Evolutionary conservation across 768 basidiomycete species (phyloP).

Genomic region (Termitomyces sp.): DNA sequence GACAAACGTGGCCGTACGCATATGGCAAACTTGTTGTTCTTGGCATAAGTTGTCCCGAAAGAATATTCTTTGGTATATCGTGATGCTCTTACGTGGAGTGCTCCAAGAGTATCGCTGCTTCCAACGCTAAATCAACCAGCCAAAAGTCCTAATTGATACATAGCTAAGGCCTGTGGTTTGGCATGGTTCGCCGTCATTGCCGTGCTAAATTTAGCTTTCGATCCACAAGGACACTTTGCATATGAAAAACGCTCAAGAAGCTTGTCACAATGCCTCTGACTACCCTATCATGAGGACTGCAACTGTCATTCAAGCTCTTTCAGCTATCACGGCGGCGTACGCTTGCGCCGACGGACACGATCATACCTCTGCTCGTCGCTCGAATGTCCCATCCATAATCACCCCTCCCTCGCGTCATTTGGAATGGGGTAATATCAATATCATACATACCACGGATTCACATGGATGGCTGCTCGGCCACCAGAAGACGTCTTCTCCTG

Average conservation of each 20-base stretch:
- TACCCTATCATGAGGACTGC: not conserved
- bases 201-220: not conserved
- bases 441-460: slow-evolving; percentile 83
- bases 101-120: not conserved
- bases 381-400: slow-evolving; percentile 34
- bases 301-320: not conserved
- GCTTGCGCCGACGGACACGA: slow-evolving; percentile 1
- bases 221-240: not conserved
- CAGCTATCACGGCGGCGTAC: not conserved
- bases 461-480: slow-evolving; percentile 75
- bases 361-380: slow-evolving; percentile 25
- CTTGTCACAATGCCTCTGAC: not conserved
- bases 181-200: not conserved
- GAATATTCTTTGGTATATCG: not conserved
- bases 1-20: not conserved
- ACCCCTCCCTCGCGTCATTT: slow-evolving; percentile 61
- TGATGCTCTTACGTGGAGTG: not conserved
- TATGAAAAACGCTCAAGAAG: not conserved
- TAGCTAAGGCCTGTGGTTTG: not conserved
- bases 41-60: too few species aligned
- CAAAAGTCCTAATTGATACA: not conserved
- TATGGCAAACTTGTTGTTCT: not conserved
- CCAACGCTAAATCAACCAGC: not conserved
- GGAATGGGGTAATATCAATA: slow-evolving; percentile 86
- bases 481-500: slow-evolving; percentile 66